Base-by-base conservation (phyloP, 1,284 basidiomycete species). In the Ustilago xerochloae region DNA sequence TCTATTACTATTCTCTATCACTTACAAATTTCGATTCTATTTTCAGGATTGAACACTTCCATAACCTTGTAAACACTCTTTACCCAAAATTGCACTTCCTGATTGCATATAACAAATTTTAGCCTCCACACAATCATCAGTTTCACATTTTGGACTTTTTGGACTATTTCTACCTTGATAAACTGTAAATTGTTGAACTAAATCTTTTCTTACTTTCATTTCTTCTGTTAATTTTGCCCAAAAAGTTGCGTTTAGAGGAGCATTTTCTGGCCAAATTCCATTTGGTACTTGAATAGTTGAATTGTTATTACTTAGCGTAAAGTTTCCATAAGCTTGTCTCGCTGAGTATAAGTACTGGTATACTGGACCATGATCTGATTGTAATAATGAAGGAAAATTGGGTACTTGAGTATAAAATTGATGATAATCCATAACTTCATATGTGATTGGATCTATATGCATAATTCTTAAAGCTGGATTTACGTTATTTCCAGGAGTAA, bases 51-150 rank as follows among this genome's bases (percentile, higher is more conserved):
- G 91, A 16, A 92, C 91, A 9, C 90, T 90, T 30, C 89, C 90
- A 75, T 89, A 91, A 3, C 90, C 91, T 38, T 78, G 74, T 6
- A 77, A 79, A 78, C 91, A 93, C 77, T 90, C 89, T 77, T 89
- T 85, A 64, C 83, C 85, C 10, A 88, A 88, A 58, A 91, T 86
- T 29, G 87, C 86, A 0, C 87, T 87, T 24, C 90, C 91, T 72
- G 89, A 90, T 51, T 91, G 88, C 54, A 93, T 91, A 81, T 93
- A 93, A 82, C 92, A 93, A 45, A 93, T 89, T 84, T 89, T 91
- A 8, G 91, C 91, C 3, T 83, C 61, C 18, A 87, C 83, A 78
- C 92, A 93, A 13, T 87, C 87, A 16, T 87, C 87, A 2, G 63
- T 75, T 5, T 86, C 88, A 80, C 92, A 93, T n/a, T 88, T 62